phyloP scores from a whole-genome alignment of 495 filamentous ascomycete genomes.

The Tuber brumale region DNA sequence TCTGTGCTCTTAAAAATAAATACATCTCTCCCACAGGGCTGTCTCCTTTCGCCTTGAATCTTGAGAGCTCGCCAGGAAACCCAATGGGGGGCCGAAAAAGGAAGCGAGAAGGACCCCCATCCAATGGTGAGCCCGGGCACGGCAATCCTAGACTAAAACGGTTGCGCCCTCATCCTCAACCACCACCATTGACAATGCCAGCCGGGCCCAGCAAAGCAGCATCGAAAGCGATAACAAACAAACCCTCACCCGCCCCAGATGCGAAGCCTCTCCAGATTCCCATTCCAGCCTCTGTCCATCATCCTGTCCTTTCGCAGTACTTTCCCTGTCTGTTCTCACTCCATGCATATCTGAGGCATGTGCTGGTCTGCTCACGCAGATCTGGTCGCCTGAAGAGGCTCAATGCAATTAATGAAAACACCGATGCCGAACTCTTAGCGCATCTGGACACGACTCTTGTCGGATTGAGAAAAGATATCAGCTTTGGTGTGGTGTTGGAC shows the following conservation, averaged over 20 bases:
- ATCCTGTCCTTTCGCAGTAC: conserved; percentile 67
- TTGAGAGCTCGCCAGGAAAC: background rate
- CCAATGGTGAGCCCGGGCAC: background rate
- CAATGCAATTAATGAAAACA: conserved; percentile 18
- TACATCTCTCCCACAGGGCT: background rate
- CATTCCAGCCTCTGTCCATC: conserved; percentile 43
- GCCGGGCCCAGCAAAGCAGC: conserved; percentile 23
- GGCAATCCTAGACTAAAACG: background rate
- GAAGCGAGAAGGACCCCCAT: background rate
- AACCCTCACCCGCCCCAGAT: conserved; percentile 6
- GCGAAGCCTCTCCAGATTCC: conserved; percentile 8
- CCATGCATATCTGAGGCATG: conserved; percentile 60
- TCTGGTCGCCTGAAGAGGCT: conserved; percentile 49
- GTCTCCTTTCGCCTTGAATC: background rate
- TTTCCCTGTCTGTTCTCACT: conserved; percentile 63
- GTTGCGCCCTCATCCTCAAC: background rate
- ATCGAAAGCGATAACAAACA: background rate
- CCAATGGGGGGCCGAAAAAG: background rate
- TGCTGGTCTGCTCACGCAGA: conserved; percentile 51
- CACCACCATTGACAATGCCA: background rate
- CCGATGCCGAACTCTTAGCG: conserved; percentile 21
- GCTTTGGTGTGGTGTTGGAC: conserved; percentile 46
- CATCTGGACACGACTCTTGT: conserved; percentile 37
- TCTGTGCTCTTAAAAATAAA: background rate
- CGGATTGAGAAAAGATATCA: conserved; percentile 38